These are phyloP conservation scores for Boeremia lycopersici DNA, from an alignment of 2,329 filamentous ascomycete species.

Conservation along the genomic window DNA sequence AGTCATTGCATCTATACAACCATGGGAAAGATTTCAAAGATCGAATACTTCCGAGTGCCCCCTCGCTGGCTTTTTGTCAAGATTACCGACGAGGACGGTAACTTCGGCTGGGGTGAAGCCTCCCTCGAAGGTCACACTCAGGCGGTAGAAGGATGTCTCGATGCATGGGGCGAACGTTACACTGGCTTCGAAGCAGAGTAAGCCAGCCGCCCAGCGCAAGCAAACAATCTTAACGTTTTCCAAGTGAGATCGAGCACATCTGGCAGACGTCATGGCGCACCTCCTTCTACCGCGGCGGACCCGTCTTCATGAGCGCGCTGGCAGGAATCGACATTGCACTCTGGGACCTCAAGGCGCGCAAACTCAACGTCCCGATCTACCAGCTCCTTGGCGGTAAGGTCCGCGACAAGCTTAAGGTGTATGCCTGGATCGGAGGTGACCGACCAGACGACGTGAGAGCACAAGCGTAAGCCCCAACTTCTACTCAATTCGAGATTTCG, in stretches of 20 bases:
- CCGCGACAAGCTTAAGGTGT: slow-evolving; percentile 71
- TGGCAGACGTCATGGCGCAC: slow-evolving; percentile 75
- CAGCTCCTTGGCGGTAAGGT: slow-evolving; percentile 77
- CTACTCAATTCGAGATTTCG: too few species aligned
- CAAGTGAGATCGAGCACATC: slow-evolving; percentile 77
- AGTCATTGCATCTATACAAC: background rate
- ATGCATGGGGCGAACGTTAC: slow-evolving; percentile 68
- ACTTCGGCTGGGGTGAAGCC: slow-evolving; percentile 75
- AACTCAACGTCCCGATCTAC: slow-evolving; percentile 70
- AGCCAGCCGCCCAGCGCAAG: slow-evolving; percentile 8
- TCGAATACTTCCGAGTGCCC: slow-evolving; percentile 77
- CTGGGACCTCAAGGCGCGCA: slow-evolving; percentile 76
- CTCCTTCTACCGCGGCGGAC: slow-evolving; percentile 77
- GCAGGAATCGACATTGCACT: slow-evolving; percentile 79
- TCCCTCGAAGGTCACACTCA: slow-evolving; percentile 76
- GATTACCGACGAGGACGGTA: slow-evolving; percentile 69
- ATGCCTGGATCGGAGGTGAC: slow-evolving; percentile 80
- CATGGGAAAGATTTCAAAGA: slow-evolving; percentile 68
- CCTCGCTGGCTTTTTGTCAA: slow-evolving; percentile 82
- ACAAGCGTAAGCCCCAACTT: slow-evolving; percentile 52
- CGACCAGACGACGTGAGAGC: slow-evolving; percentile 68
- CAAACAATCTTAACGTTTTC: background rate
- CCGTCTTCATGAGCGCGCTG: slow-evolving; percentile 80
- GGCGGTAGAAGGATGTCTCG: slow-evolving; percentile 74
- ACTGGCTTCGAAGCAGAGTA: slow-evolving; percentile 74